Base-by-base conservation (phyloP, 805 yeast species). In the Starmerella geochares region DNA sequence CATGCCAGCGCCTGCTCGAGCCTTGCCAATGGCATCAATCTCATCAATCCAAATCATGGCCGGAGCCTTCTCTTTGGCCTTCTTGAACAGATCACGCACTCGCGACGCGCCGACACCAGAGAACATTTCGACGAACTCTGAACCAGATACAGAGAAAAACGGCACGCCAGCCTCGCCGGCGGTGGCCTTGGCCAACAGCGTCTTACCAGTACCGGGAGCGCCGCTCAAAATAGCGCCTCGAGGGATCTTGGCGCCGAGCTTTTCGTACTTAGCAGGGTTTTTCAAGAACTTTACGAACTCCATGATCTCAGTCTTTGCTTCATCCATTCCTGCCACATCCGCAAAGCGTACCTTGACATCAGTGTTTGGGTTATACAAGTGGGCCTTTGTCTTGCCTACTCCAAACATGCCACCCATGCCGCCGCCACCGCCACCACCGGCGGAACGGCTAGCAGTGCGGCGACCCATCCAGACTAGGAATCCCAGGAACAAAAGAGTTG, bases 81-180 rank as follows among this genome's bases (percentile, higher is more conserved):
- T 83, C 63, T 83, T 81, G 70, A 87, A 87, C 62, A 87, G 73
- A 63, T 88, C 96, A 65, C 96, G 83, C 37, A 87, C 96, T 66
- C 96, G 76, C 3, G 90, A 81, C 3, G 96, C 95, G 70, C 96
- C 96, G 23, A 87, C 95, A 69, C 96, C 96, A 19, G 85, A 94
- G 71, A 85, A 87, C 95, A 87, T 87, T 66, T 87, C 95, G n/a
- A 86, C 94, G 58, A 87, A 87, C 65, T 87, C 96, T 13, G 95
- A 86, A 60, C 95, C 96, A 1, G 94, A 83, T 6, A 87, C 95
- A 20, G 92, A 81, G 56, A 79, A 79, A 65, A 87, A 87, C 23
- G 96, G 95, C 46, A 87, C 96, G 46, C 86, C 92, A 1, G 96
- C 95, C 65, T 87, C 96, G 59, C 96, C 96, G 2, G 96, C 96